Base-by-base conservation (phyloP, 1,284 basidiomycete genomes). In the Puccinia triticina region DNA sequence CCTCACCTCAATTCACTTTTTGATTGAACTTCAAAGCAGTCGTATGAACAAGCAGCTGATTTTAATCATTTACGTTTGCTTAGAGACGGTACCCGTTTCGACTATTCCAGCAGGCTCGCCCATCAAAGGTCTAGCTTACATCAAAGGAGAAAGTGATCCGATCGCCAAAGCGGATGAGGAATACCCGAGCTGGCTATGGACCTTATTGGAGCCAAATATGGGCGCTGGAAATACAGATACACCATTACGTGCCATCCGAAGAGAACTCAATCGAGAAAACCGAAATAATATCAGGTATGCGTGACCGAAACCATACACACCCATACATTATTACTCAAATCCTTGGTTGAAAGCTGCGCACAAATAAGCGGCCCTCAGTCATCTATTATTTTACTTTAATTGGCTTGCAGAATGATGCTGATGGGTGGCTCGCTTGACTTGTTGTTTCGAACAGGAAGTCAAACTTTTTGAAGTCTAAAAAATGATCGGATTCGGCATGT, bases 151-250 rank as follows among this genome's bases (percentile, higher is more conserved):
- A 46, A 83, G 85, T 0, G 87, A 87, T 79, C 86, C 86, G n/a
- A 83, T 87, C 2, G 86, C 87, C 7, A 83, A 84, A 21, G 84
- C 85, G 26, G 87, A 87, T 80, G 66, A 83, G 43, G 84, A 85
- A 64, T 87, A 87, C 74, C 87, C 87, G 1, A 21, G 83, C 8
- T 87, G 87, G 87, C 84, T 87, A 12, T 87, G 85, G 84, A 85
- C 84, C 53, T 84, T 87, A 34, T 78, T 86, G 12, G 86, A 86
- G 43, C 85, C 79, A 12, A 71, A 72, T n/a, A 82, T 82, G 79
- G 79, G 71, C 11, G 48, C 59, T 53, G 71, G 78, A 48, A 48
- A 72, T 50, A 40, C 57, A 37, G 79, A 82, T 64, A 59, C 67
- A 32, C 69, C 79, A 40, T 32, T 82, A n/a, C 40, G 43, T 23